These are phyloP conservation scores for Dactylellina haptotyla DNA, from an alignment of 2,329 filamentous ascomycete species.

Conservation along the genomic window DNA sequence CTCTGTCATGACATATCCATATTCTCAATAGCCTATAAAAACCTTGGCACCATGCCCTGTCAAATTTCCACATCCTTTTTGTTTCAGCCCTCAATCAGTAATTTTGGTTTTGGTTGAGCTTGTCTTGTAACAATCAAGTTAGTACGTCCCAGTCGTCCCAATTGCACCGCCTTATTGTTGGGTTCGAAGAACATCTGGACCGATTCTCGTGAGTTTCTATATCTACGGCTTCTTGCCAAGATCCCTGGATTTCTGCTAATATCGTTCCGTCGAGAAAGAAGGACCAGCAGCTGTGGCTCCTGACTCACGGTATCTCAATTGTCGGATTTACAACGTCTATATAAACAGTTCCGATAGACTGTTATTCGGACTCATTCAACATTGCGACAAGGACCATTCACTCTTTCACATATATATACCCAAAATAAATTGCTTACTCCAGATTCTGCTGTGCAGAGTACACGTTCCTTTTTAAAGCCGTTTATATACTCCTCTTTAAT, in stretches of 20 bases:
- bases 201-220: no score
- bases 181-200: no score
- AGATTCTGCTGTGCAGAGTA: no score
- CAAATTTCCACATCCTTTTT: background rate
- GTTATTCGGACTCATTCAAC: background rate
- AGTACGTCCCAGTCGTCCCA: no score
- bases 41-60: background rate
- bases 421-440: no score
- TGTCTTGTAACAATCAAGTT: no score
- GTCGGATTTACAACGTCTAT: background rate
- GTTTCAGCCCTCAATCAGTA: background rate
- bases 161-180: no score
- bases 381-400: slow-evolving; percentile 7
- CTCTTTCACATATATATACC: slow-evolving; percentile 1
- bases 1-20: background rate
- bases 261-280: background rate
- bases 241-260: background rate
- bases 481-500: background rate
- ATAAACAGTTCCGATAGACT: background rate
- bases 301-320: background rate
- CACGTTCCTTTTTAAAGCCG: background rate
- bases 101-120: background rate
- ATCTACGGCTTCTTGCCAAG: background rate
- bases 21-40: slow-evolving; percentile 14
- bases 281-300: background rate